Evolutionary conservation across 2,329 filamentous ascomycete genomes (phyloP), one percentile per base, ranked within the genome.

Genomic region (Pyrenochaeta sp.): DNA sequence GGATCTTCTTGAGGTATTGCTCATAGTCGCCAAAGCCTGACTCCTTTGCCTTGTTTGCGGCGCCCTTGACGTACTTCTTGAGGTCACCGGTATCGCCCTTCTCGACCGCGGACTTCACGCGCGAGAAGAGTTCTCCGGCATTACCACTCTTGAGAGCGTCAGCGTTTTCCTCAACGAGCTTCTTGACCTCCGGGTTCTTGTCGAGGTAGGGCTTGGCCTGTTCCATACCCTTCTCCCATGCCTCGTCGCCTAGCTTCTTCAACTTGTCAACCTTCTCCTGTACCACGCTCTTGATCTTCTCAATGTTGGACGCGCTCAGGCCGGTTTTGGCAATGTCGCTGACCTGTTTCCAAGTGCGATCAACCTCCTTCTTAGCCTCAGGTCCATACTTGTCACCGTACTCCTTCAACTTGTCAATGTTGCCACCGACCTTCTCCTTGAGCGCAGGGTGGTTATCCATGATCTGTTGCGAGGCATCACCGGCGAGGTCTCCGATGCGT

Each of bases 181-280:
- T 81, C 79, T 91, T 92, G 53, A 90, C 77, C 77, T 90, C 80
- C n/a, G 89, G 88, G 74, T 85, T 90, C 81, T 91, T 91, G 63
- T 92, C 89, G 0, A 92, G 81, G 54, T 86, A 84, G 0, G 89
- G 88, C 79, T 90, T 87, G 31, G 85, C 87, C 74, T 90, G 81
- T 75, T 92, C 86, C 41, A 90, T 69, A 0, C 85, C 88, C 78
- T 90, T 89, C 60, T 86, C 80, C 87, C 87, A 92, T 0, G 87
- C 86, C 74, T 91, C 82, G 35, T 92, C 88, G 18, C 88, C 88
- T 1, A 91, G 75, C 74, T 88, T 83, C 75, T 85, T 82, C 29
- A 92, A 67, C 72, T 89, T 81, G 68, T 90, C 77, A 2, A 82
- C 80, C 82, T 90, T 92, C 45, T 92, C 88, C 54, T 91, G 81